Evolutionary conservation across 2,329 filamentous ascomycete species (phyloP).

Genomic region (Colletotrichum sp.): DNA sequence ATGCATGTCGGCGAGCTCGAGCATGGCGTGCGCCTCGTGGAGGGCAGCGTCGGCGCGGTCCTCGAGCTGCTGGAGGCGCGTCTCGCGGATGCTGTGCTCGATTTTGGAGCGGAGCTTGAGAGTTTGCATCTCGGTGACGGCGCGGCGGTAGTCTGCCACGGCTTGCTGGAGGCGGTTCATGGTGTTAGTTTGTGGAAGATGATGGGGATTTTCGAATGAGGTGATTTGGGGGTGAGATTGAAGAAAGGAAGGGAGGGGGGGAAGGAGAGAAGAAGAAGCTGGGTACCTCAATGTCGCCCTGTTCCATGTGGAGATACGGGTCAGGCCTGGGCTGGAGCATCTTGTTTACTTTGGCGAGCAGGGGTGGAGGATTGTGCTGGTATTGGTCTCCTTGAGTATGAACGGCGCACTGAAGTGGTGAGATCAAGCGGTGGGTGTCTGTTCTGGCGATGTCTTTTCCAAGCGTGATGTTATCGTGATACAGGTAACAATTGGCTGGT

Average conservation of each 20-base stretch:
- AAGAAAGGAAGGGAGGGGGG: not conserved
- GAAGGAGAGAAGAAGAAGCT: not conserved
- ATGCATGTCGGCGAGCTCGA: not conserved
- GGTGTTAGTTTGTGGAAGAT: not conserved
- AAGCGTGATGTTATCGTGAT: not conserved
- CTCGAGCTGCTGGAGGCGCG: not conserved
- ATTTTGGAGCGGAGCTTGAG: not conserved
- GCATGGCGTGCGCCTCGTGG: not conserved
- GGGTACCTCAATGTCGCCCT: not conserved
- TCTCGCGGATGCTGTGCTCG: not conserved
- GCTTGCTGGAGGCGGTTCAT: not conserved
- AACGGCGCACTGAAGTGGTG: not conserved
- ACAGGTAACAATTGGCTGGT: not conserved
- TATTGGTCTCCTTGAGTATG: fast-evolving
- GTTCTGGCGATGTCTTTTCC: not conserved
- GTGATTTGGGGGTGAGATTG: not conserved
- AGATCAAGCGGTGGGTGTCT: fast-evolving
- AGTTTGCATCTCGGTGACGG: not conserved
- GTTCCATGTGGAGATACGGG: not conserved
- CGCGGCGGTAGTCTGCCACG: not conserved
- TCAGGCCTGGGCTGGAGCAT: not conserved
- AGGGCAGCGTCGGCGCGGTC: not conserved
- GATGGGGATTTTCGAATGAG: not conserved
- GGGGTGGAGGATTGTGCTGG: not conserved
- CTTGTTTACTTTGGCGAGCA: not conserved